Evolutionary conservation across 495 filamentous ascomycete species (phyloP).

Genomic region (Pyrenula aspistea): DNA sequence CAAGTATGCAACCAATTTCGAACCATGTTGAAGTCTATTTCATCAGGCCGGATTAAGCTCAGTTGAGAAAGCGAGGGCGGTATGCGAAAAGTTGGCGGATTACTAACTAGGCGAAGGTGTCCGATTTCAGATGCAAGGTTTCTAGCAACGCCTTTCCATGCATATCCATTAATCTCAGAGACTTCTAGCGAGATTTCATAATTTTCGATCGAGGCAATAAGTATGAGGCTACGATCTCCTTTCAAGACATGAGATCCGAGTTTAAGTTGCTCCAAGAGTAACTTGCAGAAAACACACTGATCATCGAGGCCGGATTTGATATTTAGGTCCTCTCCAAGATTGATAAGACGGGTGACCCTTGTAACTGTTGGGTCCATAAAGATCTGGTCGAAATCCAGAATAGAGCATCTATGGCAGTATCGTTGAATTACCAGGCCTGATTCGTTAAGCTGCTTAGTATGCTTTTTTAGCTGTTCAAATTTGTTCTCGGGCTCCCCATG

Average conservation of each 20-base stretch:
- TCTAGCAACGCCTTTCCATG: not conserved
- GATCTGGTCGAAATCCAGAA: not conserved
- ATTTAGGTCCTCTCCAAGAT: not conserved
- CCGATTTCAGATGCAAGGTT: not conserved
- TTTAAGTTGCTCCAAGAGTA: not conserved
- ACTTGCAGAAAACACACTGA: not conserved
- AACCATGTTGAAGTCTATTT: not conserved
- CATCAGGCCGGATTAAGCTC: not conserved
- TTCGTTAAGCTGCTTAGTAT: too few relatives aligned
- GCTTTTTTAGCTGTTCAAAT: too few relatives aligned
- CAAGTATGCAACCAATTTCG: not conserved
- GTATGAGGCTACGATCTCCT: too few relatives aligned
- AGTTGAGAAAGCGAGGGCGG: not conserved
- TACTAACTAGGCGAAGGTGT: not conserved
- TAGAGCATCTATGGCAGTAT: not conserved
- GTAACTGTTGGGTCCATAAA: not conserved
- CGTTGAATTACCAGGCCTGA: too few relatives aligned
- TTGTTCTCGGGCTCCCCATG: too few relatives aligned
- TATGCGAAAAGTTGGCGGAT: not conserved
- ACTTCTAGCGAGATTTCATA: not conserved
- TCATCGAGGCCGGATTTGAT: not conserved
- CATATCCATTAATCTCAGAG: not conserved
- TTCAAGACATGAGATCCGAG: too few relatives aligned
- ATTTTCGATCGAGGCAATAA: not conserved
- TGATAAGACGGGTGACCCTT: not conserved